Base-by-base conservation (phyloP, 495 filamentous ascomycete genomes). In the Penicillium verhagenii region DNA sequence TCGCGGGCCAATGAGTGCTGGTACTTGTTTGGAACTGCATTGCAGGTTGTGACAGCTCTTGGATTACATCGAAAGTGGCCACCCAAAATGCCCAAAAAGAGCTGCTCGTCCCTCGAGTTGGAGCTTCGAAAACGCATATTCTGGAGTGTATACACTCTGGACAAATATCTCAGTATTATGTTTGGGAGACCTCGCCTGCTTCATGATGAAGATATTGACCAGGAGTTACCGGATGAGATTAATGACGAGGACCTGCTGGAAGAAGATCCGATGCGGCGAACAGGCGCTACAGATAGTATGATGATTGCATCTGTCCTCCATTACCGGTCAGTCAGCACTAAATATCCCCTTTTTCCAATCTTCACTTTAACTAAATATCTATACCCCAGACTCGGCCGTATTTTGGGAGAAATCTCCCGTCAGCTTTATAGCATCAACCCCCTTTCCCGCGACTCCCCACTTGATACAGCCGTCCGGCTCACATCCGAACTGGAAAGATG, bases 101-200 rank as follows among this genome's bases (percentile, higher is more conserved):
- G 65, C 19, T 64, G 56, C 20, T 64, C 68, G 4, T 72, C 70
- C 49, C 50, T 76, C 19, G 72, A 77, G 48, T 53, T 72, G 44
- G 72, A 77, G 29, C 54, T 76, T 1, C 72, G 73, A 7, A 83
- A 81, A 52, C 77, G 82, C 4, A 77, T 79, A 5, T 82, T 86
- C 23, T 85, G 81, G 81, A 76, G 77, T 31, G 77, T 73, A 2
- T 82, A 81, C 56, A 75, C 76, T 23, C 56, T 85, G 13, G 82
- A 85, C 61, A 82, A 78, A 57, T 80, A 85, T 54, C 66, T 85
- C n/a, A 79, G 77, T 51, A 68, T 79, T 39, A 74, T 82, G 60
- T 74, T 80, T 47, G 82, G 82, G 1, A 63, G 80, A 13, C 81
- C 82, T 7, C 60, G 72, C n/a, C 52, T 79, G n/a, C 68, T 82